Conservation (phyloP, 768 basidiomycete genomes). For the Suillus discolor region DNA sequence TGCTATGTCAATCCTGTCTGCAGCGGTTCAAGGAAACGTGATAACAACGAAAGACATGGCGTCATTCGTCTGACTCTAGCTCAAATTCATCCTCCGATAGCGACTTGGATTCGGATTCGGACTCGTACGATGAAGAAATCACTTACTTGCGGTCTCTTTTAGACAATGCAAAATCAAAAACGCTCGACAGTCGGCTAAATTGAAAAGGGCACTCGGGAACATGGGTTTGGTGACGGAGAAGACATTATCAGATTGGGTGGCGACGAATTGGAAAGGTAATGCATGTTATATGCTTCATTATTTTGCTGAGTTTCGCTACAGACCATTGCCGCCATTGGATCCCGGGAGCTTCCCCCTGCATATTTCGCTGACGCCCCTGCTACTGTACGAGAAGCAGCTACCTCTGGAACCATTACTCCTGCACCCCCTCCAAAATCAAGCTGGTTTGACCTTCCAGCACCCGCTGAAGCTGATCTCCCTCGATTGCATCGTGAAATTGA, state of each 20-base stretch:
- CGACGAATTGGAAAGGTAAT: constrained; percentile 40
- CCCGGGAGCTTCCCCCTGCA: constrained; percentile 63
- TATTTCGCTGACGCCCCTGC: constrained; percentile 62
- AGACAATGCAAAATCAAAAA: constrained; percentile 61
- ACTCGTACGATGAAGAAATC: constrained; percentile 46
- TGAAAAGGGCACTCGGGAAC: constrained; percentile 25
- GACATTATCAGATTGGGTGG: constrained; percentile 52
- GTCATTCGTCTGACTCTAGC: constrained; percentile 11
- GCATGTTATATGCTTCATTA: constrained; percentile 9
- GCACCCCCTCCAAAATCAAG: constrained; percentile 64
- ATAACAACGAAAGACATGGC: constrained; percentile 6
- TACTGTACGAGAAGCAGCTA: constrained; percentile 52
- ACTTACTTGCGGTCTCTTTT: constrained; percentile 65
- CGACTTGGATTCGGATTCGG: constrained; percentile 25
- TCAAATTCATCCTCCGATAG: constrained; percentile 43
- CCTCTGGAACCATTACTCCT: constrained; percentile 52
- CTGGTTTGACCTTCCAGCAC: constrained; percentile 91
- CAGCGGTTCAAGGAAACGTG: background rate
- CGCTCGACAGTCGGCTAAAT: constrained; percentile 34
- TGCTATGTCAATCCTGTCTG: background rate
- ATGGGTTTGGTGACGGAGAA: constrained; percentile 46
- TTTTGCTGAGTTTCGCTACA: constrained; percentile 26
- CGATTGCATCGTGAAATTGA: constrained; percentile 84
- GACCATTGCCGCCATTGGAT: constrained; percentile 64
- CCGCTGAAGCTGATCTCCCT: constrained; percentile 77